A percentile compares a stretch with the other conserved stretches of the same genome.
Evolutionary conservation across 2,329 filamentous ascomycete species (phyloP).

Genomic region (Cryphonectria nitschkei): DNA sequence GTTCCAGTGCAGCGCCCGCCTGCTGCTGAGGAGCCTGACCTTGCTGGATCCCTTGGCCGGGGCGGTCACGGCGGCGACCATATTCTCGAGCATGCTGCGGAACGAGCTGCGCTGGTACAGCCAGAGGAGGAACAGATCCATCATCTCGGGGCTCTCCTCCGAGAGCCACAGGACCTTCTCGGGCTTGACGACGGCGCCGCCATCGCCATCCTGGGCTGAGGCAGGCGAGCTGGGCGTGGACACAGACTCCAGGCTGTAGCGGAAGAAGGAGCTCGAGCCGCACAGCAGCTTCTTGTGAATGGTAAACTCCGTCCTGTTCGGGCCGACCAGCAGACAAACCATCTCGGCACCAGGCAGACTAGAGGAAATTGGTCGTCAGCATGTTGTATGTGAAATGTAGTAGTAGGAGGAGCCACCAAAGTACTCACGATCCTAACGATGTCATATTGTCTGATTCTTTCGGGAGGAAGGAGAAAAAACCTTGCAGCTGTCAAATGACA

Average conservation of each 20-base stretch:
- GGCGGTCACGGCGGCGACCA: conserved; percentile 38
- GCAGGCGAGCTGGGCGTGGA: conserved; percentile 38
- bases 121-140: conserved; percentile 58
- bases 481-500: conserved; percentile 10
- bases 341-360: conserved; percentile 30
- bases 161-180: conserved; percentile 43
- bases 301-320: conserved; percentile 45
- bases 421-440: conserved; percentile 21
- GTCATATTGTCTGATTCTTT: conserved; percentile 19
- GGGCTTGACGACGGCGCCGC: conserved; percentile 27
- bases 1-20: conserved; percentile 56
- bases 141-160: conserved; percentile 54
- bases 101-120: conserved; percentile 51
- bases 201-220: neutral
- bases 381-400: neutral
- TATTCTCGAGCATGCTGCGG: conserved; percentile 47
- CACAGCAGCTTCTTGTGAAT: conserved; percentile 52
- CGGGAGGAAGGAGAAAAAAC: conserved; percentile 1
- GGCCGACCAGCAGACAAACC: conserved; percentile 47
- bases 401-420: neutral
- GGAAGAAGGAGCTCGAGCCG: conserved; percentile 52
- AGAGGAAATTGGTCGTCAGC: conserved; percentile 12
- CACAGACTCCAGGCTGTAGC: conserved; percentile 43
- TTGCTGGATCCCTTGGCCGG: conserved; percentile 32
- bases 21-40: conserved; percentile 32